Percentiles rank a stretch among this genome's conserved stretches.
Evolutionary conservation across 2,329 filamentous ascomycete genomes (phyloP).

Genomic region (Botryosphaeria dothidea): DNA sequence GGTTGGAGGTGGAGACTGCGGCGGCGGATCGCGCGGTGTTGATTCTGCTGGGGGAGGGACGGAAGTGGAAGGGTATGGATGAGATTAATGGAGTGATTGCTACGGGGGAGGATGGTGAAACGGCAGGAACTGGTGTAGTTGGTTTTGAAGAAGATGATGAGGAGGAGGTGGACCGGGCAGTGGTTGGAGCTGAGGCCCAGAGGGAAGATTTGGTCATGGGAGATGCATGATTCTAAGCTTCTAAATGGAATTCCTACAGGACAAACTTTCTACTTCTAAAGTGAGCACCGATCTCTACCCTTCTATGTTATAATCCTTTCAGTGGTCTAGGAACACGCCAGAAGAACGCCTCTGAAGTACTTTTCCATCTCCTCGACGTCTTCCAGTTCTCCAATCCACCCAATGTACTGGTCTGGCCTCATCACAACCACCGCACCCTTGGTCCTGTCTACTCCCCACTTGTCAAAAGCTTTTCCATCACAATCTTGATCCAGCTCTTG

Average conservation of each 20-base stretch:
- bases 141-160: not conserved
- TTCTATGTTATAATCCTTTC: too few relatives aligned
- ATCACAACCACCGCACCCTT: not conserved
- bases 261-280: too few relatives aligned
- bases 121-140: not conserved
- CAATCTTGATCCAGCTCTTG: conserved; percentile 5
- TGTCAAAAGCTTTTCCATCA: not conserved
- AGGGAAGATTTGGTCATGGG: not conserved
- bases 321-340: too few relatives aligned
- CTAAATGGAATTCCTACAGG: too few relatives aligned
- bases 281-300: too few relatives aligned
- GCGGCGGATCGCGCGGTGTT: conserved; percentile 36
- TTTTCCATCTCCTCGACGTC: not conserved
- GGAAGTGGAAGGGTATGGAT: not conserved
- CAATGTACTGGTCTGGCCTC: conserved; percentile 5
- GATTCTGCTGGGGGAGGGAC: not conserved
- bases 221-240: not conserved
- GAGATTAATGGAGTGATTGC: not conserved
- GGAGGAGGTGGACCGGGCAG: not conserved
- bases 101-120: not conserved
- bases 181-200: not conserved
- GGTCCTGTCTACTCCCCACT: not conserved
- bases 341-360: not conserved
- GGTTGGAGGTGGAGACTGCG: conserved; percentile 40
- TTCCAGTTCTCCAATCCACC: not conserved